These are phyloP conservation scores for Diutina catenulata DNA, from an alignment of 1,139 yeast species.

Conservation along the genomic window DNA sequence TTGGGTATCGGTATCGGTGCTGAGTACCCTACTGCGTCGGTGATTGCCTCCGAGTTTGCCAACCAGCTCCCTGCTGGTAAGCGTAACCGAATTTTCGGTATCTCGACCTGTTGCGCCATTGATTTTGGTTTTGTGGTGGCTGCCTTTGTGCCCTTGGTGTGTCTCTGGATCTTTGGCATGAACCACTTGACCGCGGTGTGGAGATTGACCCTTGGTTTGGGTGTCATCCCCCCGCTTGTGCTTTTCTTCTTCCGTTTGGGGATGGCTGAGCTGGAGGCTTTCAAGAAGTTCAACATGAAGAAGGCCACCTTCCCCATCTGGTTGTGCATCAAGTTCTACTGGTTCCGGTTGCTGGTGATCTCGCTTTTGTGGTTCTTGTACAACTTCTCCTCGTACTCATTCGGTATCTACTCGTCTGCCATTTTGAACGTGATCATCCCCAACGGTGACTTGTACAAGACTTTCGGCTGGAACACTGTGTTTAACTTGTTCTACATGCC, in stretches of 20 bases:
- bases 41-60: slow-evolving; percentile 89
- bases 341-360: slow-evolving; percentile 66
- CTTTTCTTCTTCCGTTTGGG: slow-evolving; percentile 68
- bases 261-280: slow-evolving; percentile 63
- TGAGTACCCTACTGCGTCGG: slow-evolving; percentile 89
- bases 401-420: slow-evolving; percentile 69
- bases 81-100: slow-evolving; percentile 79
- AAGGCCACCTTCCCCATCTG: slow-evolving; percentile 49
- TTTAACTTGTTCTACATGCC: slow-evolving; percentile 82
- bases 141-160: slow-evolving; percentile 77
- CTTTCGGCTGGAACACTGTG: slow-evolving; percentile 90
- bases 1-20: slow-evolving; percentile 81
- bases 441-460: slow-evolving; percentile 50
- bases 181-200: slow-evolving; percentile 72
- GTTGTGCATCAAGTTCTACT: slow-evolving; percentile 65
- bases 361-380: slow-evolving; percentile 83
- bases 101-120: slow-evolving; percentile 85
- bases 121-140: slow-evolving; percentile 79
- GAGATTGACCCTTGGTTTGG: slow-evolving; percentile 86
- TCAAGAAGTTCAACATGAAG: slow-evolving; percentile 59
- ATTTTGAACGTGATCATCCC: slow-evolving; percentile 53
- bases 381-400: slow-evolving; percentile 80
- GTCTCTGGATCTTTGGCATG: slow-evolving; percentile 70
- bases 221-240: slow-evolving; percentile 80
- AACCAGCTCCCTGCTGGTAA: slow-evolving; percentile 64